A percentile compares a stretch with the other conserved stretches of the same genome.
Evolutionary conservation across 2,329 filamentous ascomycete genomes (phyloP).

Genomic region (Coniella vitis): DNA sequence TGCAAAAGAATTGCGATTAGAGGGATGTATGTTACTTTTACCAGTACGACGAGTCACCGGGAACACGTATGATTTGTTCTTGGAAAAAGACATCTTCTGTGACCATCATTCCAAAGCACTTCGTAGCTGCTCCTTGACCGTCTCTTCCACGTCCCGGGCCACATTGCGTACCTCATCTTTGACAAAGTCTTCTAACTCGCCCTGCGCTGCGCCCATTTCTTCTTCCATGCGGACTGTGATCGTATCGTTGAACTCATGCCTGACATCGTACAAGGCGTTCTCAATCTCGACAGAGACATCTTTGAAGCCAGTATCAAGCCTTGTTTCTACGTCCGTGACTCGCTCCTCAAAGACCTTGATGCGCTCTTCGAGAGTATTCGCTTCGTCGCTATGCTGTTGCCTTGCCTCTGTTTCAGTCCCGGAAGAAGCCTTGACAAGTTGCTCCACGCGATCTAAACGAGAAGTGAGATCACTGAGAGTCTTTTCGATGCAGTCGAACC

Average conservation of each 20-base stretch:
- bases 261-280: constrained; percentile 7
- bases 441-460: constrained; percentile 8
- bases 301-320: constrained; percentile 7
- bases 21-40: too few relatives aligned
- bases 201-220: constrained; percentile 13
- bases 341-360: constrained; percentile 9
- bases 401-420: not conserved
- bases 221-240: constrained; percentile 11
- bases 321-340: constrained; percentile 4
- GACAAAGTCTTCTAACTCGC: constrained; percentile 13
- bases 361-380: constrained; percentile 2
- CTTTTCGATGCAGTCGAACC: constrained; percentile 11
- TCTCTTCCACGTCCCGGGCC: constrained; percentile 12
- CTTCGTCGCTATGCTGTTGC: not conserved
- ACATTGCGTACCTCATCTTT: constrained; percentile 11
- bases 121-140: constrained; percentile 8
- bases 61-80: too few relatives aligned
- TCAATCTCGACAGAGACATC: constrained; percentile 9
- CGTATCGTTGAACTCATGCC: constrained; percentile 9
- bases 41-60: too few relatives aligned
- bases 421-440: not conserved
- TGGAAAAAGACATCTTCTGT: too few relatives aligned
- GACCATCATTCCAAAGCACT: constrained; percentile 7
- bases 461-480: constrained; percentile 1
- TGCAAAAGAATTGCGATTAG: too few relatives aligned